phyloP scores from a whole-genome alignment of 1,284 basidiomycete species.

The Xerocomus minutiporus region DNA sequence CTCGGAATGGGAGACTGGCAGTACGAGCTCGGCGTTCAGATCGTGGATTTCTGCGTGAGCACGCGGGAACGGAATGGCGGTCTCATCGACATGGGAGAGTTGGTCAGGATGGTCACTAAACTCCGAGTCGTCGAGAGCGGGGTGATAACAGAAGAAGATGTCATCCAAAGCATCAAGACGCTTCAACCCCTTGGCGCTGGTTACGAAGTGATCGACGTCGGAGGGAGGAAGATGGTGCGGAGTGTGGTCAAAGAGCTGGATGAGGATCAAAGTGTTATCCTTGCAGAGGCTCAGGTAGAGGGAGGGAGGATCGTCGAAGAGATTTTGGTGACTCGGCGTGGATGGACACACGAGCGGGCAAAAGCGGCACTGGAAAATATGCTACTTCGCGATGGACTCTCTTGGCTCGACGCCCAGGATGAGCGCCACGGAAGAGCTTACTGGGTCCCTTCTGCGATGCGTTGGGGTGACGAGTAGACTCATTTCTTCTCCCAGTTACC shows the following conservation, averaged over 20 bases:
- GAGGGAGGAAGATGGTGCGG: constrained; percentile 65
- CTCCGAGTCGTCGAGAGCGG: constrained; percentile 67
- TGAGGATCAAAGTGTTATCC: constrained; percentile 73
- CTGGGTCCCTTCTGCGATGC: constrained; percentile 81
- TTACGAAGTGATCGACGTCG: constrained; percentile 78
- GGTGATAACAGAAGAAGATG: constrained; percentile 77
- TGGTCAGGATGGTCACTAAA: constrained; percentile 73
- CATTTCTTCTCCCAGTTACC: not conserved
- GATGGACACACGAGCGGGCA: constrained; percentile 78
- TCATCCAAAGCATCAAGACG: constrained; percentile 81
- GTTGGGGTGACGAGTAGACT: constrained; percentile 61
- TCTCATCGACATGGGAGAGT: constrained; percentile 83
- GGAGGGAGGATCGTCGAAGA: constrained; percentile 65
- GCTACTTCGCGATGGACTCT: constrained; percentile 84
- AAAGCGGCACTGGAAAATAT: constrained; percentile 82
- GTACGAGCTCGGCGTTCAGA: constrained; percentile 93
- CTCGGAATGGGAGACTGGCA: constrained; percentile 92
- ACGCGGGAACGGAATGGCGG: constrained; percentile 89
- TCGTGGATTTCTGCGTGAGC: constrained; percentile 93
- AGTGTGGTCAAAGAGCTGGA: constrained; percentile 78
- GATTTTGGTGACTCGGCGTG: constrained; percentile 52
- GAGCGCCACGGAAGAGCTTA: constrained; percentile 59
- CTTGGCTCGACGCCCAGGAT: constrained; percentile 92
- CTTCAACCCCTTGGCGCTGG: constrained; percentile 86
- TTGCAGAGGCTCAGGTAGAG: constrained; percentile 66